Base-by-base conservation (phyloP, 1,284 basidiomycete genomes). In the Moniliella sp. region DNA sequence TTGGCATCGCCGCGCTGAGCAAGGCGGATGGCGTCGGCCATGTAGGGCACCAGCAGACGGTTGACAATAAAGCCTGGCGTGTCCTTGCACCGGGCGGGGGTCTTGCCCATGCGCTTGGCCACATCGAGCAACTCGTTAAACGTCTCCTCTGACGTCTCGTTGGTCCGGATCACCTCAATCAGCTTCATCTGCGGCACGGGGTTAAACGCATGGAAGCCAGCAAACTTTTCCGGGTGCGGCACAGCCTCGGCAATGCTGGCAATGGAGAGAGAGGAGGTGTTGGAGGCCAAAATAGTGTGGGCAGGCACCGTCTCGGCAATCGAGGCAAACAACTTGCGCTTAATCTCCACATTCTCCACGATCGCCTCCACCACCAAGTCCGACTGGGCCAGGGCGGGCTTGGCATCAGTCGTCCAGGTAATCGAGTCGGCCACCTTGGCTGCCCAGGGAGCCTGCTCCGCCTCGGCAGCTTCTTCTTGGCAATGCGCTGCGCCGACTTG, bases 241-340 rank as follows among this genome's bases (percentile, higher is more conserved):
- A 18, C 18, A 5, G 32, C 25, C 12, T 28, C 27, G 0, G 88
- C 84, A 36, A 94, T 79, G 64, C 86, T 84, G 15, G 83, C 84
- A 30, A 97, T 74, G 45, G 78, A 82, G 45, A 94, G 91, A 8
- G 80, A 84, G 33, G 79, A 84, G 2, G 86, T 97, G 57, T 97
- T 94, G 31, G 75, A 74, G 0, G 84, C 86, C 15, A 97, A 66
- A 34, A 94, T 83, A 2, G 81, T 72, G 18, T 71, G 67, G 0
- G 75, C 72, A 11, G 72, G 69, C 31, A 84, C 61, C 39, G 74
- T 69, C 27, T 67, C 67, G 12, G 76, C 72, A 10, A 94, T 69
- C 3, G 68, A 65, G 4, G 66, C 63, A 63, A 94, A 91, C 40
- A 94, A 73, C 8, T 66, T 65, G 43, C 75, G 69, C 64, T 94